phyloP scores from a whole-genome alignment of 139 green algal genomes.

The Closterium sp. region DNA sequence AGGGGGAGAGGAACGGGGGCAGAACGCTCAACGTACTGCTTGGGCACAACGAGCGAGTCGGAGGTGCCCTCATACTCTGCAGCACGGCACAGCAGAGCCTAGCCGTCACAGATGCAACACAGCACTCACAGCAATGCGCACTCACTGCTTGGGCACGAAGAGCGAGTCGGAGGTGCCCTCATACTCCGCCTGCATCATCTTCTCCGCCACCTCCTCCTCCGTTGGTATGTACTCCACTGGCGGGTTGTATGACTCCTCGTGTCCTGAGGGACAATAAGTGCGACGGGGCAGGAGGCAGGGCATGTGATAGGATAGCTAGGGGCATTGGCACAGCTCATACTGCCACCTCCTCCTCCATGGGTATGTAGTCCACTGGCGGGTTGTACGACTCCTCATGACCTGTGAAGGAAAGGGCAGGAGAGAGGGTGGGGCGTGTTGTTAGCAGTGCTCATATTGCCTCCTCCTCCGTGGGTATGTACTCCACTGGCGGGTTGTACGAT shows the following conservation, averaged over 20 bases:
- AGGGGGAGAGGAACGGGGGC: too few relatives aligned
- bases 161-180: too few relatives aligned
- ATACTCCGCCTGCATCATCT: too few relatives aligned
- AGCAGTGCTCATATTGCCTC: too few relatives aligned
- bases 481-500: constrained; percentile 91
- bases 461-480: constrained; percentile 94
- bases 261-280: constrained; percentile 28
- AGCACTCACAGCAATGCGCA: too few relatives aligned
- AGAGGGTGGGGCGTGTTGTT: too few relatives aligned
- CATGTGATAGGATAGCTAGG: not conserved
- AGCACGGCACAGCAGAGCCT: too few relatives aligned
- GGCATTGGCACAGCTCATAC: too few relatives aligned
- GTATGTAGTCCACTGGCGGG: constrained; percentile 90
- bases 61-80: not conserved
- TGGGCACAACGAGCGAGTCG: not conserved
- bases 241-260: constrained; percentile 93
- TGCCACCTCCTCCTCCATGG: constrained; percentile 80
- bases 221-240: constrained; percentile 90
- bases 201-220: constrained; percentile 75
- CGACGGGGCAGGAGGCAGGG: not conserved
- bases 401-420: not conserved
- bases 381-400: constrained; percentile 88
- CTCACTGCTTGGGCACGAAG: too few relatives aligned
- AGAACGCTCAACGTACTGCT: not conserved
- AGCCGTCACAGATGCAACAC: too few relatives aligned